Conservation (phyloP, 257 asterid genomes). For the Gardenia jasminoides region DNA sequence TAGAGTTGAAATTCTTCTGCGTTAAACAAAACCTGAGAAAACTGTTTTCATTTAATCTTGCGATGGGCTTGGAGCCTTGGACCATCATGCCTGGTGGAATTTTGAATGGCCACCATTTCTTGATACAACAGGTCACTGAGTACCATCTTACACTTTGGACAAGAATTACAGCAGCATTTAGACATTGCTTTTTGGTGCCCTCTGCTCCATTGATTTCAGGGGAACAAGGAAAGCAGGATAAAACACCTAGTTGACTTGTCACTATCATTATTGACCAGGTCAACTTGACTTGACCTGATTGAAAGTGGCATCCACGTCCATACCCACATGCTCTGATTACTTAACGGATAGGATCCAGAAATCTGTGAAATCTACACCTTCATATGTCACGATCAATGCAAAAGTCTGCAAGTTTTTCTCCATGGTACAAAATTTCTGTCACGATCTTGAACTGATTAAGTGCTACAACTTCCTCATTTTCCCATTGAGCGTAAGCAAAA, state of each 20-base stretch:
- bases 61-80: not conserved
- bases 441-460: not conserved
- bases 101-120: too few species aligned
- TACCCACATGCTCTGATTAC: not conserved
- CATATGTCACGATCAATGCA: constrained; percentile 8
- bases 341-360: constrained; percentile 6
- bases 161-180: not conserved
- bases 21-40: not conserved
- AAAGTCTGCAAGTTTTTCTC: not conserved
- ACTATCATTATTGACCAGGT: constrained; percentile 22
- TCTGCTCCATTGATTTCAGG: too few species aligned
- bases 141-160: not conserved
- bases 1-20: too few species aligned
- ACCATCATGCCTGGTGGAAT: too few species aligned
- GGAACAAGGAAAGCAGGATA: not conserved
- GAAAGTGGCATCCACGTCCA: constrained; percentile 11
- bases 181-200: not conserved
- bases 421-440: not conserved
- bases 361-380: not conserved
- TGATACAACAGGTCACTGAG: too few species aligned
- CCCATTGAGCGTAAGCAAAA: not conserved
- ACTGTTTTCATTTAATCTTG: not conserved
- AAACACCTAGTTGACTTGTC: constrained; percentile 25
- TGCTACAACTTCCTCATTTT: not conserved
- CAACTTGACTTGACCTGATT: constrained; percentile 16